Base-by-base conservation (phyloP, 1,284 basidiomycete species). In the Cryptococcus sp. region DNA sequence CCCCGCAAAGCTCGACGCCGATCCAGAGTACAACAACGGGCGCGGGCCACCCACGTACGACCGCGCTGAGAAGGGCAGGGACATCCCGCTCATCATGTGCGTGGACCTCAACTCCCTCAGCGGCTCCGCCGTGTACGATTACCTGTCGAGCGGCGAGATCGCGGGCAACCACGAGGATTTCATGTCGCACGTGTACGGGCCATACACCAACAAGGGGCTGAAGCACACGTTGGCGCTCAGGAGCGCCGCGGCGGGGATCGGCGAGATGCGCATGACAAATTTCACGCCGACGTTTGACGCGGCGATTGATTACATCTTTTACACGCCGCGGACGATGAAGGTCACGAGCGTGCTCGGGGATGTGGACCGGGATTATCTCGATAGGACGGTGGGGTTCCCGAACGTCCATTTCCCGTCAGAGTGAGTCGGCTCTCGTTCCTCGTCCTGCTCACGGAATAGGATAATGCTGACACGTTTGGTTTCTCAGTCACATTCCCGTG, bases 341-440 rank as follows among this genome's bases (percentile, higher is more conserved):
- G 87, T 92, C 20, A 92, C 88, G 57, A 87, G 87, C 18, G 85
- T 97, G 40, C 80, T 98, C 46, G 91, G 91, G 18, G 91, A 90
- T 72, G 86, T 98, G 53, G 94, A 98, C 75, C 82, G 81, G 69
- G 76, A 76, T 28, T 99, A 99, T 79, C 77, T 98, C 68, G 84
- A 87, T 68, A 93, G 91, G 78, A 86, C 86, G 11, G 94, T 98
- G 52, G 96, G 96, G 33, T 98, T 98, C 82, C 95, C 95, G 42
- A 96, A 97, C 74, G 86, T 87, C 7, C 91, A 97, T 74, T 96
- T 94, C 82, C 92, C 94, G 39, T 93, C 89, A 62, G 91, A 94
- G 91, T 94, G 77, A 75, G 90, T 87, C 50, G 49, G 59, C 58
- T 36, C n/a, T n/a, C n/a, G n/a, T n/a, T n/a, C n/a, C n/a, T 55